Evolutionary conservation across 176 grass and related monocot genomes (phyloP), one percentile per base, ranked within the genome.

Genomic region (Carex parvula): DNA sequence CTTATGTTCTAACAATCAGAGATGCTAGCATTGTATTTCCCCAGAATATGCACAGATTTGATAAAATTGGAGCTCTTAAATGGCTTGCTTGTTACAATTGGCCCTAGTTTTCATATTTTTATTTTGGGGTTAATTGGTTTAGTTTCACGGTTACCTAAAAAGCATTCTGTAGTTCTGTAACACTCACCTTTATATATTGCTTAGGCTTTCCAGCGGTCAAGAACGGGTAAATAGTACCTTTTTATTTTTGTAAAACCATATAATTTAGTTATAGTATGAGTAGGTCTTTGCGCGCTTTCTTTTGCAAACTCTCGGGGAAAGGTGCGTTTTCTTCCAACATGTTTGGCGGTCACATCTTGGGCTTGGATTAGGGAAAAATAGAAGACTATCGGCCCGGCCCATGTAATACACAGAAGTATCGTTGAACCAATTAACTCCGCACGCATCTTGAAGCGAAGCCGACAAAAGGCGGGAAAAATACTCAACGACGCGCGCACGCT

Each of bases 381-480:
- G 20, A 54, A 37, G 12, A 55, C 50, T 2, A 61, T 80, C n/a
- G 41, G 60, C 59, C 80, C 7, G 62, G 9, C 35, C 78, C 56
- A 62, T 81, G 8, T 62, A 81, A 44, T 61, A 16, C 32, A 17
- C 11, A 76, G 7, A 24, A 20, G 4, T 0, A 39, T 18, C 57
- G 20, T 33, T 73, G 37, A 14, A 55, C 73, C 16, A 81, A 61
- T 39, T 8, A 6, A 68, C 7, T 1, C 20, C 44, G 20, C 73
- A 42, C 84, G 84, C 68, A 70, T 86, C 46, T 58, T 81, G 67
- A 86, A 57, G 61, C 84, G 0, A 86, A 73, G 26, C 17, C 12
- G 42, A 80, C 8, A 30, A 64, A 69, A 68, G 32, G 69, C 61
- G 61, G 84, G 84, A 61, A 86, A 81, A 86, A 67, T 57, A 83